Base-by-base conservation (phyloP, 2,329 filamentous ascomycete genomes). In the Trichophyton rubrum region DNA sequence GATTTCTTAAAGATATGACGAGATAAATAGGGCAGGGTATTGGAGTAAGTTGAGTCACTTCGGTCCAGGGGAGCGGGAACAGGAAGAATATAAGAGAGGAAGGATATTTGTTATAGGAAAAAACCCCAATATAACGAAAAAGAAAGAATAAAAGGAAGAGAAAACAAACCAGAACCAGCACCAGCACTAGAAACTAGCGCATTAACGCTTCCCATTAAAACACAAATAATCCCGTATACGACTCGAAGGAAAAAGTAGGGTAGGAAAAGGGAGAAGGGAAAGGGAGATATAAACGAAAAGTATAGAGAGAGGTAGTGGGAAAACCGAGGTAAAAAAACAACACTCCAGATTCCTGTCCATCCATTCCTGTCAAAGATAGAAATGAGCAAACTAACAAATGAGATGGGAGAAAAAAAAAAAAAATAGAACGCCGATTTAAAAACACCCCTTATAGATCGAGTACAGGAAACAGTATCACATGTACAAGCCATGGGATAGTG, bases 171-270 rank as follows among this genome's bases (percentile, higher is more conserved):
- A 53, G 49, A 33, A 53, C 49, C 49, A 53, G 49, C 49, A 53
- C 49, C 49, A 53, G 49, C 49, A 53, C 49, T 33, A 53, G 49
- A 27, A 53, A 17, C 49, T 53, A 53, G 49, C 24, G 49, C 49
- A 13, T 53, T 53, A 38, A 22, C 49, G 49, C 49, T 53, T 47
- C 43, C 49, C 49, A 53, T 53, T 53, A 53, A 53, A 53, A 27
- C 3, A 30, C 11, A 24, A 27, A 53, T 24, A 30, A 51, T 33
- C 22, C 49, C 27, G n/a, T 33, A 47, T 47, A 47, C 43, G 43
- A 47, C 22, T 24, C 20, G 43, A 47, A 20, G 17, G 17, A 20
- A 20, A 30, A 45, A 45, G 17, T n/a, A 8, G 4, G 17, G 41
- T n/a, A 45, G 17, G 41, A 20, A 9, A 47, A 13, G 9, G n/a